phyloP scores from a whole-genome alignment of 495 filamentous ascomycete species.

The Penicillium longicatenatum region DNA sequence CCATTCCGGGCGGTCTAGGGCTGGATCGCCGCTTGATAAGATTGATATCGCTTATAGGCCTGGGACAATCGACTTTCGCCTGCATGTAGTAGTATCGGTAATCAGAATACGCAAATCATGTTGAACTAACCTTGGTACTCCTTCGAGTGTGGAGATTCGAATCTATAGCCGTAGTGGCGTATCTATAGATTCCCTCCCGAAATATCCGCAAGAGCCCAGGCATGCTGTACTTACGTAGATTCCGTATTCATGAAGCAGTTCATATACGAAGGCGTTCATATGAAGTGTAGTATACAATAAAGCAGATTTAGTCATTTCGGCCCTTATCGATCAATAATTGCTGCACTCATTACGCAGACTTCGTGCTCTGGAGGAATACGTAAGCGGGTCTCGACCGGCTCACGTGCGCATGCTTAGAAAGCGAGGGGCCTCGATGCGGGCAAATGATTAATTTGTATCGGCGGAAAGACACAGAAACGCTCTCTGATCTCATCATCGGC shows the following conservation, averaged over 20 bases:
- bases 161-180: not conserved
- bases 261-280: too few relatives aligned
- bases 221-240: not conserved
- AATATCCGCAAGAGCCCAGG: not conserved
- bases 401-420: conserved; percentile 36
- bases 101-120: not conserved
- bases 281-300: too few relatives aligned
- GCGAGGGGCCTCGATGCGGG: conserved; percentile 29
- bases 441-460: conserved; percentile 26
- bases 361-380: not conserved
- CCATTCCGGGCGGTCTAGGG: conserved; percentile 4
- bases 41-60: not conserved
- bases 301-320: too few relatives aligned
- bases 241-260: not conserved
- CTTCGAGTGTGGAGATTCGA: not conserved
- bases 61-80: not conserved
- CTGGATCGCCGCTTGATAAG: conserved; percentile 4
- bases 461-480: conserved; percentile 19
- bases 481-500: conserved; percentile 21
- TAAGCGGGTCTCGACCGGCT: conserved; percentile 23
- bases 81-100: not conserved
- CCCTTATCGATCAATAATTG: not conserved
- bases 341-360: not conserved
- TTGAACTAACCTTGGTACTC: too few relatives aligned
- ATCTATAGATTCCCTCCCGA: not conserved